phyloP scores from a whole-genome alignment of 2,329 filamentous ascomycete species.

The Colletotrichum sp. region DNA sequence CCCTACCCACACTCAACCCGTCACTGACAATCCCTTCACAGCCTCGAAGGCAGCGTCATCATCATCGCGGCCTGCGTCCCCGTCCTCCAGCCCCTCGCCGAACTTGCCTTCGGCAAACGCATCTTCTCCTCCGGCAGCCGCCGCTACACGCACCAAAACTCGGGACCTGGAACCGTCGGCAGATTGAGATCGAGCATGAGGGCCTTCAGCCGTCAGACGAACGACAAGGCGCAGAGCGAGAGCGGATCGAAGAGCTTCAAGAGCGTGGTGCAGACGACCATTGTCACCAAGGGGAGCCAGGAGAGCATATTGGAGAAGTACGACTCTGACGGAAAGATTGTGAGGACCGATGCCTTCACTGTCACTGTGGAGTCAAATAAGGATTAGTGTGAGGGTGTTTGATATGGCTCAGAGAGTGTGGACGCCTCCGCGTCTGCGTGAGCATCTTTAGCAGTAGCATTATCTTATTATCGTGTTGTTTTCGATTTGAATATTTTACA shows the following conservation, averaged over 20 bases:
- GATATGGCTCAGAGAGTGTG: not conserved
- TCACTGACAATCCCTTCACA: not conserved
- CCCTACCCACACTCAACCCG: fast-evolving
- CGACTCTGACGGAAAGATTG: not conserved
- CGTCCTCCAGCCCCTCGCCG: constrained; percentile 34
- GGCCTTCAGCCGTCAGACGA: not conserved
- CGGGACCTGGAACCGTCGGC: not conserved
- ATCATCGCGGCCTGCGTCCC: constrained; percentile 40
- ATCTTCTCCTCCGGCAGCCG: not conserved
- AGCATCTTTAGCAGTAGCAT: not conserved
- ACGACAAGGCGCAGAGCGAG: not conserved
- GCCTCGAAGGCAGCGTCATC: constrained; percentile 36
- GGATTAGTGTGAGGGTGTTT: not conserved
- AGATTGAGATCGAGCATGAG: not conserved
- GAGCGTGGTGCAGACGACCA: not conserved
- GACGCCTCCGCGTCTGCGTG: not conserved
- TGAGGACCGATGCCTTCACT: not conserved
- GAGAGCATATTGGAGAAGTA: not conserved
- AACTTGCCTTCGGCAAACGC: constrained; percentile 3
- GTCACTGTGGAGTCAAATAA: not conserved
- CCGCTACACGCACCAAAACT: not conserved
- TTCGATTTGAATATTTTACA: not conserved
- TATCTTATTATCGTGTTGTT: not conserved
- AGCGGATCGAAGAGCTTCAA: not conserved
- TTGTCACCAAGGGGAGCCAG: not conserved